phyloP scores from a whole-genome alignment of 176 grass and related monocot species.

The Melocanna baccifera region DNA sequence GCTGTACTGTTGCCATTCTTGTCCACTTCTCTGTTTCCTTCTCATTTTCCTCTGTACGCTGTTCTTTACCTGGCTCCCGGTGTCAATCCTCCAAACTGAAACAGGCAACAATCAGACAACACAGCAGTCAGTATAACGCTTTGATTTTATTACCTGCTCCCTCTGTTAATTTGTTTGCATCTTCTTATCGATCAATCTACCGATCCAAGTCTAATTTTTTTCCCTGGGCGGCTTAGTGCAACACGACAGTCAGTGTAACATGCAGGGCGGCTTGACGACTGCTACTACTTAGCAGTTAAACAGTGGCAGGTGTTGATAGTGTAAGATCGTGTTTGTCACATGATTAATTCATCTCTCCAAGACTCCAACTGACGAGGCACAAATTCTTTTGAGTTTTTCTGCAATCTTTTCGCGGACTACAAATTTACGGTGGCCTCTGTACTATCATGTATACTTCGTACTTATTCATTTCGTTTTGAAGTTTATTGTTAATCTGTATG shows the following conservation, averaged over 20 bases:
- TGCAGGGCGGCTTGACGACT: background rate
- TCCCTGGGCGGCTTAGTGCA: background rate
- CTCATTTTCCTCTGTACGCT: background rate
- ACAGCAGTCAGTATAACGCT: background rate
- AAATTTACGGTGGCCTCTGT: background rate
- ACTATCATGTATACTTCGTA: background rate
- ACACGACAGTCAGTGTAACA: background rate
- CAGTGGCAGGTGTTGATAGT: too few relatives aligned
- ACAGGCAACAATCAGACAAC: too few relatives aligned
- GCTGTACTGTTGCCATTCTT: background rate
- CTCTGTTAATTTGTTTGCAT: background rate
- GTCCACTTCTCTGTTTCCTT: background rate
- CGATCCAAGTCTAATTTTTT: background rate
- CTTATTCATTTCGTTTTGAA: background rate
- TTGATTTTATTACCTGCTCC: background rate
- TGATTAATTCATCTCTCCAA: background rate
- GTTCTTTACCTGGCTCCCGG: background rate
- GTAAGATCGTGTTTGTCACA: background rate
- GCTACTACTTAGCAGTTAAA: background rate
- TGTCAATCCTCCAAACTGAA: background rate
- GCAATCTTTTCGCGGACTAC: background rate
- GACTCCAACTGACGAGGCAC: background rate
- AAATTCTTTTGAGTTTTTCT: background rate
- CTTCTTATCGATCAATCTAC: background rate
- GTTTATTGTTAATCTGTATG: background rate